Base-by-base conservation (phyloP, 2,329 filamentous ascomycete species). In the Thielaviopsis punctulata region DNA sequence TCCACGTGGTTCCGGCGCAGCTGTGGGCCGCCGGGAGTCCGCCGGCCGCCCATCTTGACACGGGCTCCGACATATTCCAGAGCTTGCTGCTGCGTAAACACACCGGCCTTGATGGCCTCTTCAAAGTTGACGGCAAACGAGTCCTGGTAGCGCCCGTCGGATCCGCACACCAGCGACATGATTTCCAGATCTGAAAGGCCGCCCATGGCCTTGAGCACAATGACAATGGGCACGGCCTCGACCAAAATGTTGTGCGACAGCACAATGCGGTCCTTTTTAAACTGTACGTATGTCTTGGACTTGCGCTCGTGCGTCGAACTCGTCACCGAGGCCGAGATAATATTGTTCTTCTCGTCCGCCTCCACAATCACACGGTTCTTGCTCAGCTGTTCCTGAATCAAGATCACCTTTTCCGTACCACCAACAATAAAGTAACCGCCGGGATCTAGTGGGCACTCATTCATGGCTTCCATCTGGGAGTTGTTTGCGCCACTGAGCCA, bases 341-440 rank as follows among this genome's bases (percentile, higher is more conserved):
- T 81, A 55, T 85, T 85, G 67, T 95, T 96, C 69, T 94, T 94
- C 50, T 82, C 76, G 60, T 90, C 86, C 52, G 86, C 82, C 67
- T 98, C 93, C 15, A 98, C 90, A 64, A 98, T 95, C 61, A 98
- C 86, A 70, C 92, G 81, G 67, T 98, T 98, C 76, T 98, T 98
- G 75, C 92, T 98, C 63, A 98, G 72, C 68, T 98, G 92, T 64
- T 98, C 93, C 66, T 98, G 92, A 13, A 98, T 93, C 44, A 98
- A 71, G 62, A 98, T 98, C 59, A 98, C 92, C 71, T 98, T 98
- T 66, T 98, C 92, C 19, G 93, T 95, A 46, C 92, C 92, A 60
- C 90, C 87, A 58, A 96, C 88, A 61, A 98, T 92, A 62, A 98
- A 98, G 66, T 98, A 98, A 50, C 92, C 92, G 57, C 92, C 92